Percentiles rank a stretch among this genome's conserved stretches.
Conservation (phyloP, 2,329 filamentous ascomycete species). For the Aspergillus sojae region DNA sequence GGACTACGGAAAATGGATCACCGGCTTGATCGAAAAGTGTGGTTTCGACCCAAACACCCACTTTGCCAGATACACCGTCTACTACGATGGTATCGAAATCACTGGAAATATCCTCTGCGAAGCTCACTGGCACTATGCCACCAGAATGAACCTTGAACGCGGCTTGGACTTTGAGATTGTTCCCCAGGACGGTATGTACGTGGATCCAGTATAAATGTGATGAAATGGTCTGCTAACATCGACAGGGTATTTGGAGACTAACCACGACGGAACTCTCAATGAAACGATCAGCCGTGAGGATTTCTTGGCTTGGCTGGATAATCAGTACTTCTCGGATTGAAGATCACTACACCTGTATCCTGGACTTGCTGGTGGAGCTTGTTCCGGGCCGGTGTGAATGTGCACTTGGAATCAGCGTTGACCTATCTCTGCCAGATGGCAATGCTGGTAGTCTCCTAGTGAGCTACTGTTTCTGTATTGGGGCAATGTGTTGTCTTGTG, state of each 20-base stretch:
- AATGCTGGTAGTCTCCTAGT: background rate
- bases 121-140: background rate
- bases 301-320: background rate
- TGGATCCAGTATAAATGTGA: fast-evolving
- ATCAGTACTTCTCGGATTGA: background rate
- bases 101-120: background rate
- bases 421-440: background rate
- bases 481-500: background rate
- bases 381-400: background rate
- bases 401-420: background rate
- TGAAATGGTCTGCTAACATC: background rate
- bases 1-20: background rate
- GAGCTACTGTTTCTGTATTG: background rate
- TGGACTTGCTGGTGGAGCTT: background rate
- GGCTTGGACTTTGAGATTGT: background rate
- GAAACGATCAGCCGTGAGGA: background rate
- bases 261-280: background rate
- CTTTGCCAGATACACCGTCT: background rate
- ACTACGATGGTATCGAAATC: background rate
- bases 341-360: background rate
- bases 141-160: background rate
- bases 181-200: background rate
- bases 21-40: background rate
- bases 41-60: background rate
- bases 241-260: background rate